Percentiles rank a stretch among this genome's conserved stretches.
phyloP scores from a whole-genome alignment of 164 flowering plant genomes.

The Vitis amurensis region DNA sequence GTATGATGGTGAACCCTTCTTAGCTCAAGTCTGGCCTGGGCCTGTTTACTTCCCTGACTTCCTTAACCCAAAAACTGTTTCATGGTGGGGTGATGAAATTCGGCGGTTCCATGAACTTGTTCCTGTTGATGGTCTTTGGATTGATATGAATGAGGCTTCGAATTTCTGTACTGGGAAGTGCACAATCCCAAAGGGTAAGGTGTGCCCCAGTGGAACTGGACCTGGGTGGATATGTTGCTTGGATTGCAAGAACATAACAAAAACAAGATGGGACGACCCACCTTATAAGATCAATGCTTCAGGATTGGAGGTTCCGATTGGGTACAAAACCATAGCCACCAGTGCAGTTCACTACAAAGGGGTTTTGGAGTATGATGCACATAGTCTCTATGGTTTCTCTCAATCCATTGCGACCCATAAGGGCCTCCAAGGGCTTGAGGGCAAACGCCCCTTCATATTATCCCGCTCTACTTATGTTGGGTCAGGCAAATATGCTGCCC shows the following conservation, averaged over 20 bases:
- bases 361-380: conserved; percentile 86
- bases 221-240: conserved; percentile 89
- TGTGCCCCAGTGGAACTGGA: conserved; percentile 67
- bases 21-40: conserved; percentile 97
- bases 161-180: conserved; percentile 87
- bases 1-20: conserved; percentile 68
- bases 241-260: conserved; percentile 88
- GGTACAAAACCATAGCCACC: conserved; percentile 87
- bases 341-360: conserved; percentile 91
- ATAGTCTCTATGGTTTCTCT: conserved; percentile 85
- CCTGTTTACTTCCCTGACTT: conserved; percentile 93
- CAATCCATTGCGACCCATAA: conserved; percentile 80
- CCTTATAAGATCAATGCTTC: conserved; percentile 96
- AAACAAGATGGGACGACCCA: conserved; percentile 89
- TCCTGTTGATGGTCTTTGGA: conserved; percentile 95
- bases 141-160: conserved; percentile 95
- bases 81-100: conserved; percentile 88
- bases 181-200: conserved; percentile 54
- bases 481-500: conserved; percentile 85
- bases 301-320: conserved; percentile 61
- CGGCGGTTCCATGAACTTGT: conserved; percentile 74
- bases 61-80: conserved; percentile 75
- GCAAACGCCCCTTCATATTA: conserved; percentile 81
- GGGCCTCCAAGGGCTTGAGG: conserved; percentile 62
- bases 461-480: conserved; percentile 89